Conservation (phyloP, 1,139 yeast genomes). For the Saccharomyces hybrid region DNA sequence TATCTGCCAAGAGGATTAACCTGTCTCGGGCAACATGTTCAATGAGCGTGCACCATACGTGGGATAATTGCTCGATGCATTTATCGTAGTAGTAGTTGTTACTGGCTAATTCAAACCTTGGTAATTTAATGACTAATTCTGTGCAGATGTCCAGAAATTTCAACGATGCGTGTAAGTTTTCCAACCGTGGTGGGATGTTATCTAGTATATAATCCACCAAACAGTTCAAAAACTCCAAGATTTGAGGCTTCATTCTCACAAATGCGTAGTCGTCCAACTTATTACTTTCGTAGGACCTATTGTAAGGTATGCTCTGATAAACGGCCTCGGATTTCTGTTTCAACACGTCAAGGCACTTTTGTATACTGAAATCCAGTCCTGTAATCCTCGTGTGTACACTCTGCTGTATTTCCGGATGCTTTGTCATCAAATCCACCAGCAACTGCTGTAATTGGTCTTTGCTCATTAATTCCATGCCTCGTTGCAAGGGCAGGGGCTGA, state of each 20-base stretch:
- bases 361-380: conserved; percentile 18
- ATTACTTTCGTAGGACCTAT: conserved; percentile 15
- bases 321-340: conserved; percentile 21
- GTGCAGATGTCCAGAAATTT: conserved; percentile 65
- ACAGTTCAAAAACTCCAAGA: conserved; percentile 70
- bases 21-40: conserved; percentile 36
- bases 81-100: conserved; percentile 65
- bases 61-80: conserved; percentile 74
- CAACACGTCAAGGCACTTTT: conserved; percentile 19
- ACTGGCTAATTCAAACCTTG: conserved; percentile 61
- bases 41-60: conserved; percentile 65
- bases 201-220: conserved; percentile 72
- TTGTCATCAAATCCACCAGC: conserved; percentile 20
- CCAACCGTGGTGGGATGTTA: conserved; percentile 72
- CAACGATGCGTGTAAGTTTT: conserved; percentile 41
- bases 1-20: conserved; percentile 34
- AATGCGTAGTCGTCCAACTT: conserved; percentile 67
- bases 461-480: conserved; percentile 29
- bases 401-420: conserved; percentile 25
- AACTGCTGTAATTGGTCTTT: conserved; percentile 23
- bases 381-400: conserved; percentile 17
- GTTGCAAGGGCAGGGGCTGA: conserved; percentile 26
- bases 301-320: conserved; percentile 26
- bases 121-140: conserved; percentile 55
- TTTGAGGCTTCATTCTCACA: conserved; percentile 63